Evolutionary conservation across 108 stramenopile species (phyloP).

Genomic region (Nitzschia inconspicua): DNA sequence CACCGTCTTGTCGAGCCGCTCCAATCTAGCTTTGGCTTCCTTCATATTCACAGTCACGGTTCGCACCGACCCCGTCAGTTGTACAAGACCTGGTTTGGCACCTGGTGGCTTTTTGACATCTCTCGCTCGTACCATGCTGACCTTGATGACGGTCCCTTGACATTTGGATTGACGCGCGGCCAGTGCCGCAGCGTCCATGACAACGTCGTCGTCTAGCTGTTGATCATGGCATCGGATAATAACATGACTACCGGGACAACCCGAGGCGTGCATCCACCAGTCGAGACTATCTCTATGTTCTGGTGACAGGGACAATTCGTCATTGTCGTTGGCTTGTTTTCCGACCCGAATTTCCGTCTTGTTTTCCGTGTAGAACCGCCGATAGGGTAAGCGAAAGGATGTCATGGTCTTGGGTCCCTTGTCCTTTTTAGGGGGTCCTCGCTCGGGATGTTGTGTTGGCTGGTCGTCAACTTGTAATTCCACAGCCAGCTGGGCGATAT

Average conservation of each 20-base stretch:
- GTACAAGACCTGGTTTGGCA: slow-evolving; percentile 85
- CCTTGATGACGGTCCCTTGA: slow-evolving; percentile 67
- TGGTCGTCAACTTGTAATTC: slow-evolving; percentile 65
- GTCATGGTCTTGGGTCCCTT: slow-evolving; percentile 44
- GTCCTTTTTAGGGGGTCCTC: slow-evolving; percentile 45
- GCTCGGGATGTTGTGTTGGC: slow-evolving; percentile 18
- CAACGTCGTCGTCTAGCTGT: slow-evolving; percentile 56
- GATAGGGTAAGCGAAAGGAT: slow-evolving; percentile 62
- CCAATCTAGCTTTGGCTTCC: slow-evolving; percentile 59
- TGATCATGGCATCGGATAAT: slow-evolving; percentile 72
- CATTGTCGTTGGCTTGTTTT: slow-evolving; percentile 85
- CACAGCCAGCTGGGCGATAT: slow-evolving; percentile 47
- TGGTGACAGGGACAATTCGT: slow-evolving; percentile 65
- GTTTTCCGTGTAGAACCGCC: slow-evolving; percentile 57
- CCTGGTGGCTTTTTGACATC: slow-evolving; percentile 88
- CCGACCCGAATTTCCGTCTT: slow-evolving; percentile 85
- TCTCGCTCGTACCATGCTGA: slow-evolving; percentile 73
- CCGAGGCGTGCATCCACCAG: slow-evolving; percentile 90
- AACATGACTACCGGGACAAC: slow-evolving; percentile 89
- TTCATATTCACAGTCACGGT: slow-evolving; percentile 78
- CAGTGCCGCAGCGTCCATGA: slow-evolving; percentile 76
- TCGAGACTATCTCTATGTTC: slow-evolving; percentile 76
- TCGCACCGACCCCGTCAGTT: slow-evolving; percentile 64
- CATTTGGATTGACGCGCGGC: slow-evolving; percentile 87
- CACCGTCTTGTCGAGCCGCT: slow-evolving; percentile 65